Evolutionary conservation across 805 yeast species (phyloP).

Genomic region (Candida stauntonica): DNA sequence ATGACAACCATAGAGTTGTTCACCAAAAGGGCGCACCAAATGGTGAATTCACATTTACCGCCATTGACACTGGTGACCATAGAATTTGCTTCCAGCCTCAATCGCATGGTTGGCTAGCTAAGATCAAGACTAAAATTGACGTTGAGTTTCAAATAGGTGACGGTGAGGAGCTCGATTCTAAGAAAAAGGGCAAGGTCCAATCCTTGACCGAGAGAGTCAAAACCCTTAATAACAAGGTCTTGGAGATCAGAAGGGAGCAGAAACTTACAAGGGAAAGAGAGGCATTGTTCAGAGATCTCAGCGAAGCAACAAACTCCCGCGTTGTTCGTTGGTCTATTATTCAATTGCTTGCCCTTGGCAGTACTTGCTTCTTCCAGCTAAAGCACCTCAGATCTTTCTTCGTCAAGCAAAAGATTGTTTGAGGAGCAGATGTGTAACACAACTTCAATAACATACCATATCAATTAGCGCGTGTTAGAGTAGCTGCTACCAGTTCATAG

Average conservation of each 20-base stretch:
- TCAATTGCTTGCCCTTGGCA: slow-evolving; percentile 59
- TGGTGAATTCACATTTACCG: slow-evolving; percentile 71
- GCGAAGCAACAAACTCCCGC: slow-evolving; percentile 64
- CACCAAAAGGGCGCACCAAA: slow-evolving; percentile 60
- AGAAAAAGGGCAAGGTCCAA: slow-evolving; percentile 54
- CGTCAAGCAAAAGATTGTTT: slow-evolving; percentile 62
- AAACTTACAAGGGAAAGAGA: slow-evolving; percentile 69
- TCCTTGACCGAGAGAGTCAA: slow-evolving; percentile 54
- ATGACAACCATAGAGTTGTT: slow-evolving; percentile 71
- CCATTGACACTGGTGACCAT: slow-evolving; percentile 75
- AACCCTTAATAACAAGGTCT: slow-evolving; percentile 49
- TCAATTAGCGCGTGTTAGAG: not conserved
- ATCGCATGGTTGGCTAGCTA: slow-evolving; percentile 57
- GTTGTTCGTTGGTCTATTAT: slow-evolving; percentile 72
- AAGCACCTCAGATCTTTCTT: slow-evolving; percentile 70
- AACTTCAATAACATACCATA: not conserved
- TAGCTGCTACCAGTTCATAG: not conserved
- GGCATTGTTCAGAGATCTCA: slow-evolving; percentile 63
- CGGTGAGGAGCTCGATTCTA: slow-evolving; percentile 61
- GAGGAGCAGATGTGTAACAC: not conserved
- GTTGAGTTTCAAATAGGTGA: slow-evolving; percentile 68
- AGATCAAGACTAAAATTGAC: slow-evolving; percentile 50
- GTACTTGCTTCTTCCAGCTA: slow-evolving; percentile 71
- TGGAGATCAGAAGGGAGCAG: slow-evolving; percentile 63
- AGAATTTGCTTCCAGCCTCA: slow-evolving; percentile 61